Evolutionary conservation across 2,329 filamentous ascomycete genomes (phyloP).

Genomic region (Claviceps fusiformis): DNA sequence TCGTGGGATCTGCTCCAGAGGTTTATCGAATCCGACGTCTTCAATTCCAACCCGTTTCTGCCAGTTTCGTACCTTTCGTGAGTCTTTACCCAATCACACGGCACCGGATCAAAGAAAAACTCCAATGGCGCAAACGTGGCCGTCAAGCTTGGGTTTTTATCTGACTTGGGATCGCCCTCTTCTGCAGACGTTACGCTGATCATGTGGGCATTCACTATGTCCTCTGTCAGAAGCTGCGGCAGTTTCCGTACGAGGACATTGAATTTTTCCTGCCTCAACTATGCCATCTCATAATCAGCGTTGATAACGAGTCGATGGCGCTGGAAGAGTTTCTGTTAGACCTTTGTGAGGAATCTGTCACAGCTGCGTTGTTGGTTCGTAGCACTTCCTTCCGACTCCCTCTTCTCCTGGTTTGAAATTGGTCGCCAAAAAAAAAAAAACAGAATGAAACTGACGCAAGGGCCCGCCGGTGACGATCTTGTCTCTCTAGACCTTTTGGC

Average conservation of each 20-base stretch:
- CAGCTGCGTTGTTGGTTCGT: slow-evolving; percentile 65
- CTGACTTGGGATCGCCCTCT: neutral
- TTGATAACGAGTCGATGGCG: slow-evolving; percentile 86
- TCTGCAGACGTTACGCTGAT: slow-evolving; percentile 64
- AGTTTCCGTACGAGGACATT: slow-evolving; percentile 82
- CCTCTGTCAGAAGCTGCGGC: slow-evolving; percentile 75
- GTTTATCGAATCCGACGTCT: slow-evolving; percentile 88
- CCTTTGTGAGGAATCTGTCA: slow-evolving; percentile 76
- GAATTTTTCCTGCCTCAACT: slow-evolving; percentile 84
- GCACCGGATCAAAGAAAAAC: neutral
- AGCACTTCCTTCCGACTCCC: neutral
- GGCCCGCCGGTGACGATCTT: neutral
- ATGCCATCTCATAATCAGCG: slow-evolving; percentile 76
- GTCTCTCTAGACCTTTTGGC: slow-evolving; percentile 62
- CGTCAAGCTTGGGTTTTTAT: neutral
- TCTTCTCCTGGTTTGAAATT: neutral
- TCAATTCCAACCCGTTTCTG: slow-evolving; percentile 81
- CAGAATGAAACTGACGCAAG: slow-evolving; percentile 10
- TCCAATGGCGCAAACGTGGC: neutral
- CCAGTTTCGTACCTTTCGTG: slow-evolving; percentile 81
- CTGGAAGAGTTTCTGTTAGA: slow-evolving; percentile 79
- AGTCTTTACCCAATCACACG: slow-evolving; percentile 23
- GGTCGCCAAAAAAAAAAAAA: neutral
- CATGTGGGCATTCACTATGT: slow-evolving; percentile 86
- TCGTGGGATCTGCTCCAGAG: slow-evolving; percentile 81